Conservation (phyloP, 1,139 yeast species). For the Nakaseomyces delphensis region DNA sequence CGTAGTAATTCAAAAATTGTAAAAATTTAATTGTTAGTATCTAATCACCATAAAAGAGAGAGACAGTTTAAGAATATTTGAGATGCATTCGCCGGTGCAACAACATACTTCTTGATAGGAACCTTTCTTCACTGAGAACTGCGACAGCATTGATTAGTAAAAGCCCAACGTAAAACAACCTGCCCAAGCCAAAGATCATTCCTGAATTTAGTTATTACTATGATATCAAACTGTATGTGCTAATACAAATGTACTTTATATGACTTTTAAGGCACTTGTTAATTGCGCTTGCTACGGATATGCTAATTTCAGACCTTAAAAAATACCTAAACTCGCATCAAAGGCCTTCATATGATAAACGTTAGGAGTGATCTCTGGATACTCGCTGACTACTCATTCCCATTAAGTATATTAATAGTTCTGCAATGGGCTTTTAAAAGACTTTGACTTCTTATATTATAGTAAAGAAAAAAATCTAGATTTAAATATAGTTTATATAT, state of each 20-base stretch:
- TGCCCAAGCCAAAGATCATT: conserved; percentile 64
- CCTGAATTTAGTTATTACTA: no score
- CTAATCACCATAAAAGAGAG: no score
- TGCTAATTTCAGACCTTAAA: no score
- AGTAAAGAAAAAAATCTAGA: neutral
- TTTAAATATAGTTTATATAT: neutral
- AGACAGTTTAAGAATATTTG: neutral
- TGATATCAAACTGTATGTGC: no score
- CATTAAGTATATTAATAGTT: no score
- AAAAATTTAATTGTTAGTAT: neutral
- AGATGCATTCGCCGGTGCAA: no score
- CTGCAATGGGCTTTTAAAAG: neutral
- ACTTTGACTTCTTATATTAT: neutral
- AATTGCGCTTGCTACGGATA: no score
- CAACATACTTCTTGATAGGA: conserved; percentile 57
- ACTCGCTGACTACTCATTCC: neutral
- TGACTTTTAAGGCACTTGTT: no score
- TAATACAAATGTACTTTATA: neutral
- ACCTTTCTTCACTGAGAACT: conserved; percentile 73
- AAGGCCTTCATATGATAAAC: neutral
- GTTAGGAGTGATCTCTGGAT: neutral
- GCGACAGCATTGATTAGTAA: conserved; percentile 70
- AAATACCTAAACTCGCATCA: neutral
- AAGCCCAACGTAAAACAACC: conserved; percentile 55
- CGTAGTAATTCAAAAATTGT: no score